Evolutionary conservation across 371 early-diverging fungal species (phyloP), one percentile per base, ranked within the genome.

Genomic region (Rhizopus arrhizus): DNA sequence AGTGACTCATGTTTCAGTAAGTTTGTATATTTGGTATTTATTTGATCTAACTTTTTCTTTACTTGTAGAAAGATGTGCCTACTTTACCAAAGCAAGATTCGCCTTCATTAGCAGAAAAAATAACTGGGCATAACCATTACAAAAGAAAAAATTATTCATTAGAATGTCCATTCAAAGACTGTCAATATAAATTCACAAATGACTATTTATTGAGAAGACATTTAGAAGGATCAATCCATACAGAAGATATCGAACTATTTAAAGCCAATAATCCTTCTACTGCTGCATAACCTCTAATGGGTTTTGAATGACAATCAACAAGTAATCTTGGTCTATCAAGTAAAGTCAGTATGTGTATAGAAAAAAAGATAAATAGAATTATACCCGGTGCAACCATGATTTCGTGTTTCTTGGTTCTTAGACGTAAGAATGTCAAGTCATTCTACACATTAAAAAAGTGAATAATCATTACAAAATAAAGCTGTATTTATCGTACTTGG

Each of bases 331-430:
- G 65, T 94, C 94, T 93, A 68, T 15, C 3, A 35, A 40, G 5
- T 7, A 4, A 29, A 16, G 10, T 31, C 38, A 33, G 15, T 36
- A 15, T 7, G n/a, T 12, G 5, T 43, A 50, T 15, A 53, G 31
- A 31, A 34, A 32, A 0, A 36, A 22, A 13, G 6, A 36, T 36
- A 3, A 28, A 15, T 13, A 13, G 28, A 28, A 2, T 32, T 57
- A 35, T 82, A 91, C 92, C 91, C 49, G 95, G 95, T 5, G 94
- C 91, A 11, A 96, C 85, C 95, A 96, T 94, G 51, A 96, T 90
- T 73, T 96, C 97, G 70, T 95, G 94, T 66, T 92, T 93, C 74
- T 93, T 94, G 11, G 94, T 93, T 45, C 97, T 81, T 32, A 96
- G 87, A 50, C 97, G 83, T 58, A 96, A 65, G 70, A 96, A 96